Percentiles rank a stretch among this genome's conserved stretches.
phyloP scores from a whole-genome alignment of 306 rosid genomes.

The Phaseolus lunatus region DNA sequence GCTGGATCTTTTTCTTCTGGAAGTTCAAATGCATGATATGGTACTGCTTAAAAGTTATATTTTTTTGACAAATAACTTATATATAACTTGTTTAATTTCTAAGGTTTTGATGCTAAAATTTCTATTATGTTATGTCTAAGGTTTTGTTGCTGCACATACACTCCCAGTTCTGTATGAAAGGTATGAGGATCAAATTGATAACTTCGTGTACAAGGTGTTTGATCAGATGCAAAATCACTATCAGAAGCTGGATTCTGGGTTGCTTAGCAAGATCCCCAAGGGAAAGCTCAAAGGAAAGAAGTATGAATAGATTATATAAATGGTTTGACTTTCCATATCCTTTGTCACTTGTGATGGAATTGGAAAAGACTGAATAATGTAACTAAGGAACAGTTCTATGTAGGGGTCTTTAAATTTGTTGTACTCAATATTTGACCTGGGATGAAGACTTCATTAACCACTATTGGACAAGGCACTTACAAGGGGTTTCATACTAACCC shows the following conservation, averaged over 20 bases:
- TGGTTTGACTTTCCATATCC: constrained; percentile 18
- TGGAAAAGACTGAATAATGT: constrained; percentile 10
- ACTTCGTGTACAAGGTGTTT: constrained; percentile 60
- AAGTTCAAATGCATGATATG: constrained; percentile 16
- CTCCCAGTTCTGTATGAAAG: constrained; percentile 89
- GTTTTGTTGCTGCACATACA: constrained; percentile 87
- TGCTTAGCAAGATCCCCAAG: constrained; percentile 71
- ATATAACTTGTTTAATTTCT: neutral
- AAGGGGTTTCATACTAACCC: neutral
- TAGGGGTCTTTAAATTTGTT: constrained; percentile 19
- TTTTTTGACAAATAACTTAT: too few species aligned
- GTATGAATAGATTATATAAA: constrained; percentile 57
- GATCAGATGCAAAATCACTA: constrained; percentile 65
- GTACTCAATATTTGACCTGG: neutral
- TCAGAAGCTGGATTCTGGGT: constrained; percentile 61
- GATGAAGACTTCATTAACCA: neutral
- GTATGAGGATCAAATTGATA: constrained; percentile 81
- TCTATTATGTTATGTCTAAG: constrained; percentile 47
- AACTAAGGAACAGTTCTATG: constrained; percentile 32
- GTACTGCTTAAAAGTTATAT: neutral
- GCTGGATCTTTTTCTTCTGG: neutral
- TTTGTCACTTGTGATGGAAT: constrained; percentile 29
- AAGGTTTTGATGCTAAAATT: constrained; percentile 2
- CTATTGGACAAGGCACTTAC: neutral
- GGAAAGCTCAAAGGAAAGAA: constrained; percentile 52